Base-by-base conservation (phyloP, 2,329 filamentous ascomycete genomes). In the Thelonectria discophora region DNA sequence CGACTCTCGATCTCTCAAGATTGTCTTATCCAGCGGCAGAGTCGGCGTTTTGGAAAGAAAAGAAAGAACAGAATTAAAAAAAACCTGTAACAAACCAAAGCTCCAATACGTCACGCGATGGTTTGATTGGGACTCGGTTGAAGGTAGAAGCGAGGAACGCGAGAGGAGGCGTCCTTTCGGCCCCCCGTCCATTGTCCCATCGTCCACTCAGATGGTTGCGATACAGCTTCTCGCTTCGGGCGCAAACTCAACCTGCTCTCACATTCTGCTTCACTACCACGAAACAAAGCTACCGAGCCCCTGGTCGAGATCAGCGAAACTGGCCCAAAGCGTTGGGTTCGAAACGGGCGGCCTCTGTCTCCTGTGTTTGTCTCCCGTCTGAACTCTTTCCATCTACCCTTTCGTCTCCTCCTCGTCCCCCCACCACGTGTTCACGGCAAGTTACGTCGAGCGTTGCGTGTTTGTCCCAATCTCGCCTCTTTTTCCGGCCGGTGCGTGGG, bases 391-490 rank as follows among this genome's bases (percentile, higher is more conserved):
- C 27, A 8, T 30, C 7, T 30, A 21, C 21, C 45, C 45, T 47
- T 21, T 45, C 13, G 21, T 30, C 27, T 30, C 18, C 18, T 34
- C 48, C 51, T 37, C 17, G 39, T 34, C 50, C 12, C 51, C 47
- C 30, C 30, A 30, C 52, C 58, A 60, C 58, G 52, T 60, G 52
- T 42, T 12, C 43, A 39, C 21, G 21, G 12, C 58, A 8, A 20
- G 47, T 34, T 32, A 55, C 52, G 42, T 48, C 53, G 53, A 52
- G 45, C 32, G 43, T 57, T n/a, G 45, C 39, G 9, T 50, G 37
- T 42, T 43, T 50, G 24, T 18, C 40, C 40, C 45, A 49, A 57
- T 57, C 27, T 45, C 54, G 54, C 34, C 46, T 46, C 9, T 42
- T 51, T 46, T 34, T 37, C 39, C 30, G 39, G 27, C 27, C 18